phyloP scores from a whole-genome alignment of 495 filamentous ascomycete genomes.

The Penicillium malachiteum region DNA sequence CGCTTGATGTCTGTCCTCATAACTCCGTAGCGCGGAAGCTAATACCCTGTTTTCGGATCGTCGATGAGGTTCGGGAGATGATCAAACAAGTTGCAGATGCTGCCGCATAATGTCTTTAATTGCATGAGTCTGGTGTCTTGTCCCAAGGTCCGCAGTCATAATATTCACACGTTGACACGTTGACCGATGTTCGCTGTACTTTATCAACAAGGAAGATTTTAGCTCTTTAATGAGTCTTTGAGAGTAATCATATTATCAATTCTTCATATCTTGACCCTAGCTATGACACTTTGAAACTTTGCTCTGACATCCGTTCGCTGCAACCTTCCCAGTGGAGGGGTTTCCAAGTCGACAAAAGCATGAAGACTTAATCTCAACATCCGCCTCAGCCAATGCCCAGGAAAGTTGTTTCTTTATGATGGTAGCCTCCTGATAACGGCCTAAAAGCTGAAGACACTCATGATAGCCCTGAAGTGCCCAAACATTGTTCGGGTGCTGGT shows the following conservation, averaged over 20 bases:
- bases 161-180: not conserved
- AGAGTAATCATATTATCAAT: not conserved
- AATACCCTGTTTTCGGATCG: conserved; percentile 28
- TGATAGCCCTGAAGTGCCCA: conserved; percentile 67
- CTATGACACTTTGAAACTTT: conserved; percentile 2
- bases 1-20: conserved; percentile 27
- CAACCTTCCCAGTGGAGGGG: conserved; percentile 3
- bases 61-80: conserved; percentile 28
- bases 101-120: conserved; percentile 15
- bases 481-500: conserved; percentile 64
- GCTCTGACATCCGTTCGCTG: conserved; percentile 15
- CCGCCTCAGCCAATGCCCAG: conserved; percentile 52
- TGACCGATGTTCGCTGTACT: not conserved
- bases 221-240: not conserved
- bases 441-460: conserved; percentile 58
- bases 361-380: conserved; percentile 57
- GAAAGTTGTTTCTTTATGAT: conserved; percentile 49
- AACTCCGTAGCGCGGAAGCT: conserved; percentile 18
- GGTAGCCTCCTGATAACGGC: conserved; percentile 47
- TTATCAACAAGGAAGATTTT: not conserved
- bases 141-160: not conserved
- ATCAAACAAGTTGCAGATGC: conserved; percentile 21
- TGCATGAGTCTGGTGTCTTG: too few relatives aligned
- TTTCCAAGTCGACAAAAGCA: conserved; percentile 58
- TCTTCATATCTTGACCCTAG: conserved; percentile 2